Evolutionary conservation across 495 filamentous ascomycete genomes (phyloP), one percentile per base, ranked within the genome.

Genomic region (Bryoglossum gracile): DNA sequence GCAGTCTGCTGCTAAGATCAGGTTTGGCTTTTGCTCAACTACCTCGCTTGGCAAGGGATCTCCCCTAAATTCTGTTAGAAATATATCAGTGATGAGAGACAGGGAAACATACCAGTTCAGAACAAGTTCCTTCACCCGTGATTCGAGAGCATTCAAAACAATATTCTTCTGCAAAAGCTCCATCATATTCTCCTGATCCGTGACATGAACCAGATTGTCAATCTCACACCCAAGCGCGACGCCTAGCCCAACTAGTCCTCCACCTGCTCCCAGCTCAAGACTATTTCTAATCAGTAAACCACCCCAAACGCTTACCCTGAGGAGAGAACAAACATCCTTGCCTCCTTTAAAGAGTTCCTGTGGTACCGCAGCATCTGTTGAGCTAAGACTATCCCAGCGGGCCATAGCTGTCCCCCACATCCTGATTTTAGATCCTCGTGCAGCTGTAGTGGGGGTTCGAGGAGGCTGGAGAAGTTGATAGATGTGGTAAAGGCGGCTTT

Each of bases 401-500:
- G 92, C 92, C 92, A 97, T 11, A 94, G 69, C 60, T 89, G 83
- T 1, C 92, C 92, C 13, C 92, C 92, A 63, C 91, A 96, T 56
- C 91, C 91, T 57, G 86, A 77, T 43, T 73, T 77, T 11, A 94
- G 72, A 59, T 97, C 87, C 62, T 95, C 87, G 56, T 86, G 83
- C 10, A 97, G 76, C 43, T 76, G 70, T 32, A 98, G 68, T 6
- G 87, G 83, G 22, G 72, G 59, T 10, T 50, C 38, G 13, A 96
- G 71, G 19, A 92, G 76, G 11, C 86, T 85, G 34, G 83, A 76
- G 54, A 98, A 94, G 36, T 82, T 74, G 23, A 87, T 66, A 16
- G 64, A 65, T 2, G 75, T 81, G 24, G 77, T 81, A 13, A 73
- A 73, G 6, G 88, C 77, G n/a, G 71, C 46, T 62, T 84, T 85